Evolutionary conservation across 1,284 basidiomycete genomes (phyloP).

Genomic region (Cutaneotrichosporon cutaneum): DNA sequence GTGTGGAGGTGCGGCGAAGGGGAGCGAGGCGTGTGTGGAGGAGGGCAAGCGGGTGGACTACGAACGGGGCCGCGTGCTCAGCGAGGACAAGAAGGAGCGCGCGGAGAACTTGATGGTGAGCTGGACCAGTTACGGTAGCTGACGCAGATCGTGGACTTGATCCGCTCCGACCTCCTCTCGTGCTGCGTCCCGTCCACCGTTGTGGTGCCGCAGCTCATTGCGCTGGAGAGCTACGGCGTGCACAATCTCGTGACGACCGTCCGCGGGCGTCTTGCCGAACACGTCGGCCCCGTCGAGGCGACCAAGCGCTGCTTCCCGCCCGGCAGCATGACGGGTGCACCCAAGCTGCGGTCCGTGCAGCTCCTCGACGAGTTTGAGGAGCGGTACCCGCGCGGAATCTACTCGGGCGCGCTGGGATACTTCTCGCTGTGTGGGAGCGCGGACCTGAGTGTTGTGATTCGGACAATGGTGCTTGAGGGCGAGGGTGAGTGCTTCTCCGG

Average conservation of each 20-base stretch:
- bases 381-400: conserved; percentile 66
- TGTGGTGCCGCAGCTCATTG: conserved; percentile 79
- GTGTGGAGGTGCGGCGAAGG: conserved; percentile 31
- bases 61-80: conserved; percentile 56
- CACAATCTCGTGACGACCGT: conserved; percentile 97
- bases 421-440: conserved; percentile 84
- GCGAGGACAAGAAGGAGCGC: conserved; percentile 81
- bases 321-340: conserved; percentile 97
- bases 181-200: conserved; percentile 71
- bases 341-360: conserved; percentile 89
- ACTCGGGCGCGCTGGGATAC: conserved; percentile 94
- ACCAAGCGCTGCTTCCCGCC: conserved; percentile 80
- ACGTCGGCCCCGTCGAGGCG: conserved; percentile 65
- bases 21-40: conserved; percentile 32
- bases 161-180: conserved; percentile 81
- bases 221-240: conserved; percentile 89
- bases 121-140: background rate
- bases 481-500: conserved; percentile 49
- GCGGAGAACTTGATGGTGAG: conserved; percentile 90
- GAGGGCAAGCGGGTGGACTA: conserved; percentile 47
- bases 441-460: conserved; percentile 94
- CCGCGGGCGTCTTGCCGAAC: conserved; percentile 61
- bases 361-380: conserved; percentile 80
- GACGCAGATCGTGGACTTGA: conserved; percentile 81
- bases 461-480: conserved; percentile 81